phyloP scores from a whole-genome alignment of 2,329 filamentous ascomycete genomes.

The Neofusicoccum parvum region DNA sequence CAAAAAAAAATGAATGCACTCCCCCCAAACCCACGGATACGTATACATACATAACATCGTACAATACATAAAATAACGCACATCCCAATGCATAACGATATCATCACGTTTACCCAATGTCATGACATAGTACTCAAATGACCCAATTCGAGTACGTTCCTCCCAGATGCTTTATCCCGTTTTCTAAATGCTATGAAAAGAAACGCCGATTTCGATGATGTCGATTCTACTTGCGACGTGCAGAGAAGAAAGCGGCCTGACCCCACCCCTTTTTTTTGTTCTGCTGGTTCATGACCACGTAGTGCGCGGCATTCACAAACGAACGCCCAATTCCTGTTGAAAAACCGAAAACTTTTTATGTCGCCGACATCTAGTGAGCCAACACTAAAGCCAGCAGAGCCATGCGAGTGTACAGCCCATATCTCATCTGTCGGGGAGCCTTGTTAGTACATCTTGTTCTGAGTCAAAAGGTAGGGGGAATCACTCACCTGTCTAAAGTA shows the following conservation, averaged over 20 bases:
- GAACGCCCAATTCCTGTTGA: neutral
- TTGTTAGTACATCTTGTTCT: conserved; percentile 44
- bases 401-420: conserved; percentile 98
- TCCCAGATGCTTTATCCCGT: conserved; percentile 9
- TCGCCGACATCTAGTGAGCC: conserved; percentile 50
- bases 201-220: conserved; percentile 5
- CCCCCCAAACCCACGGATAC: conserved; percentile 28
- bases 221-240: conserved; percentile 1
- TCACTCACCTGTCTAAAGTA: conserved; percentile 97
- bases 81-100: neutral
- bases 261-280: conserved; percentile 1
- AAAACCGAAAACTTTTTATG: neutral
- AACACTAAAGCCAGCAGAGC: conserved; percentile 92
- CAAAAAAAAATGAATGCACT: conserved; percentile 39
- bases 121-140: conserved; percentile 15
- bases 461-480: neutral
- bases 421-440: conserved; percentile 72
- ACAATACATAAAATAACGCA: conserved; percentile 12
- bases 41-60: conserved; percentile 14
- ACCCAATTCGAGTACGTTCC: conserved; percentile 15
- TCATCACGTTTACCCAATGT: neutral
- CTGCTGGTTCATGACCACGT: neutral
- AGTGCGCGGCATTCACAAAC: neutral
- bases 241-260: neutral
- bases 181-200: conserved; percentile 16